Conservation (phyloP, 2,329 filamentous ascomycete genomes). For the Scedosporium minutisporum region DNA sequence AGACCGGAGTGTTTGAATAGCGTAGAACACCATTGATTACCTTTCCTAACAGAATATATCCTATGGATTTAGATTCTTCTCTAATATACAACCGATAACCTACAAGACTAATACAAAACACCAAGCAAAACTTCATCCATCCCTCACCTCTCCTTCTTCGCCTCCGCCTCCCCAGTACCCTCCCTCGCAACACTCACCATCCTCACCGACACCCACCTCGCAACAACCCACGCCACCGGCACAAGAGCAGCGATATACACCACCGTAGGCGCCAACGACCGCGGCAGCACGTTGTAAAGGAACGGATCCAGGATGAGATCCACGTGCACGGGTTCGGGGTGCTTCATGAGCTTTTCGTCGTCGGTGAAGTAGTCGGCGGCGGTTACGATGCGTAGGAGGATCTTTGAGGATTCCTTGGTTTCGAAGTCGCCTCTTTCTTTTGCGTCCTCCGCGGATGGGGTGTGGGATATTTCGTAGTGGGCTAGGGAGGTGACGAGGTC, state of each 20-base stretch:
- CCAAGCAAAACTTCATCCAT: too few relatives aligned
- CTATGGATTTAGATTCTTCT: background rate
- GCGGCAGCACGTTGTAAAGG: slow-evolving; percentile 67
- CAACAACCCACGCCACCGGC: slow-evolving; percentile 11
- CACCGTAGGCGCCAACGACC: slow-evolving; percentile 64
- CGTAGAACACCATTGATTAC: too few relatives aligned
- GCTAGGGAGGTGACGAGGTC: slow-evolving; percentile 56
- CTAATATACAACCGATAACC: background rate
- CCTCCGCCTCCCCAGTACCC: slow-evolving; percentile 15
- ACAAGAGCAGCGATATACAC: slow-evolving; percentile 58
- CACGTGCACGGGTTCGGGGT: slow-evolving; percentile 62
- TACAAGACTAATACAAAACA: background rate
- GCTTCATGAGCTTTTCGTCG: slow-evolving; percentile 63
- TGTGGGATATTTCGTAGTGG: background rate
- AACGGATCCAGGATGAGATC: slow-evolving; percentile 86
- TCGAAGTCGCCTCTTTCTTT: background rate
- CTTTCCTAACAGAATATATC: too few relatives aligned
- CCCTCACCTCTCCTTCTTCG: slow-evolving; percentile 25
- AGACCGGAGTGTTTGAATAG: too few relatives aligned
- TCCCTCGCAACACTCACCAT: slow-evolving; percentile 13
- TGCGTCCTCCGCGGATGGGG: background rate
- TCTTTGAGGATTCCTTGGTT: slow-evolving; percentile 32
- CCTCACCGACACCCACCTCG: background rate
- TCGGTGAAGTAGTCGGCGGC: slow-evolving; percentile 79
- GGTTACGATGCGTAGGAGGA: slow-evolving; percentile 66